Percentiles rank a stretch among this genome's conserved stretches.
These are phyloP conservation scores for Saccharomyces mikatae DNA, from an alignment of 805 yeast genomes.

Conservation along the genomic window DNA sequence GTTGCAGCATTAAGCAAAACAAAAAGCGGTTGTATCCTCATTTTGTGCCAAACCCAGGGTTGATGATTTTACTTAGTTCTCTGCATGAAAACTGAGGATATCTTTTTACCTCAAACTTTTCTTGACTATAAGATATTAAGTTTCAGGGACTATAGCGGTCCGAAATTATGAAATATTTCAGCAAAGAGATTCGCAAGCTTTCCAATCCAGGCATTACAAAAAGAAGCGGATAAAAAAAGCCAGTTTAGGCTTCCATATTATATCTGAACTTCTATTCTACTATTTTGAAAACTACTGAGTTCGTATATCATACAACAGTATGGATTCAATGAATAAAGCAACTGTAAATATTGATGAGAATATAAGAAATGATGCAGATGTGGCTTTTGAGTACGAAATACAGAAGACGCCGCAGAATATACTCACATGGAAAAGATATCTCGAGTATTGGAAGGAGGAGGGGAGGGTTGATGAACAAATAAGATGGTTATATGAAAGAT, in stretches of 20 bases:
- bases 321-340: background rate
- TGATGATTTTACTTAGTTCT: no score
- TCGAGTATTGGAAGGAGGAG: conserved; percentile 11
- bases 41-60: background rate
- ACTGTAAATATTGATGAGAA: conserved; percentile 3
- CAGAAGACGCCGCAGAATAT: conserved; percentile 29
- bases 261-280: background rate
- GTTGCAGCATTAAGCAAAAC: background rate
- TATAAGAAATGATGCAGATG: conserved; percentile 26
- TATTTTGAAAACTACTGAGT: background rate
- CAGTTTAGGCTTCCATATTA: background rate
- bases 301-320: background rate
- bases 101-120: conserved; percentile 3
- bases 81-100: conserved; percentile 1
- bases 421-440: conserved; percentile 41
- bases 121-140: background rate
- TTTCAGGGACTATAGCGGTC: background rate
- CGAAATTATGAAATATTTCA: background rate
- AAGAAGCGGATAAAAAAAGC: background rate
- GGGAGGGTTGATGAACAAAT: conserved; percentile 11
- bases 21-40: conserved; percentile 1
- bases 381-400: conserved; percentile 41
- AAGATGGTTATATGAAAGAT: conserved; percentile 32
- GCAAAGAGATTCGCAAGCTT: background rate
- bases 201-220: background rate